Percentiles rank a stretch among this genome's conserved stretches.
Conservation (phyloP, 2,329 filamentous ascomycete species). For the Acephala macrosclerotiorum region DNA sequence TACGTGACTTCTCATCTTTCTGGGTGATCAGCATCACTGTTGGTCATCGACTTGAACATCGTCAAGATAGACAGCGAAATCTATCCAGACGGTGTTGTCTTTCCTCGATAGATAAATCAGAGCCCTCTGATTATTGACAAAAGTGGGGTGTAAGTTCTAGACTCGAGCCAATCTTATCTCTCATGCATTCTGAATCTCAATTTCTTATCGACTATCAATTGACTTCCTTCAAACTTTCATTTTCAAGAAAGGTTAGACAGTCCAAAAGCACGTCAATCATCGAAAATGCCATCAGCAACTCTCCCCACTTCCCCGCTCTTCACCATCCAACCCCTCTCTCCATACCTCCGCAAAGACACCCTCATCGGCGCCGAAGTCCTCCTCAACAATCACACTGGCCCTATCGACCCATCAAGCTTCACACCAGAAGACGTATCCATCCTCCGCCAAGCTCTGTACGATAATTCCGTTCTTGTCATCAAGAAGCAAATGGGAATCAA, state of each 20-base stretch:
- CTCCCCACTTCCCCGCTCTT: not conserved
- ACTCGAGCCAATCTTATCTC: not conserved
- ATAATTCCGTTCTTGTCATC: conserved; percentile 26
- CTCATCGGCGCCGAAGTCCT: conserved; percentile 5
- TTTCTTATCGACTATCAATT: not conserved
- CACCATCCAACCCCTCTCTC: not conserved
- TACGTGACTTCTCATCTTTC: too few relatives aligned
- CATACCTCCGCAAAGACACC: not conserved
- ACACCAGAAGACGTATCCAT: not conserved
- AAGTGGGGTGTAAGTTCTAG: not conserved
- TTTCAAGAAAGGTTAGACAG: not conserved
- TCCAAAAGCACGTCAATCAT: not conserved
- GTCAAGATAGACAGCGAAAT: too few relatives aligned
- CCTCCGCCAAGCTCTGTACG: conserved; percentile 27
- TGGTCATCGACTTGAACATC: too few relatives aligned
- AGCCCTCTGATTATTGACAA: not conserved
- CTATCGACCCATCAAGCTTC: conserved; percentile 2
- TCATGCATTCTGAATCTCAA: too few relatives aligned
- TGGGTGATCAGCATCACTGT: too few relatives aligned
- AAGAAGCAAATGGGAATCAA: conserved; percentile 26
- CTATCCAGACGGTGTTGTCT: too few relatives aligned
- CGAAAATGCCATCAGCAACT: conserved; percentile 6
- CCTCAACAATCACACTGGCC: not conserved
- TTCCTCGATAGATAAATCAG: not conserved
- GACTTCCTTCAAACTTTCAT: too few relatives aligned